Evolutionary conservation across 257 asterid genomes (phyloP), one percentile per base, ranked within the genome.

Genomic region (Buddleja alternifolia): DNA sequence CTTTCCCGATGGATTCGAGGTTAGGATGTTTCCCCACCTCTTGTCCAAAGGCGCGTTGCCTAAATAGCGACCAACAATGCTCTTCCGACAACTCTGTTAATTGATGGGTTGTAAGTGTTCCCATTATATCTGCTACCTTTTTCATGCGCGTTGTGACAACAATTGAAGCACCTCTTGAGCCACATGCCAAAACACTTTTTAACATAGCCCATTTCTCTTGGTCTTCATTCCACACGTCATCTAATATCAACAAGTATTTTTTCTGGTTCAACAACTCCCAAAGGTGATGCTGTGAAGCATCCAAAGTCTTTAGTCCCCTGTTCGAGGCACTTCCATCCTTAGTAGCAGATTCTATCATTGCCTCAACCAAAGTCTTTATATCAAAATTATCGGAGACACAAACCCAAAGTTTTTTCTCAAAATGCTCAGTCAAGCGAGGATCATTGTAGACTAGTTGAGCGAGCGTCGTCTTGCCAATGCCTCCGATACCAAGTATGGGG

Each of bases 171-270:
- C 80, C 82, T 8, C 4, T 20, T 3, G 77, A 66, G 19, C 84
- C 84, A 24, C 58, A 55, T 7, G 69, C 39, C 11, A 82, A 25
- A 2, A 60, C 32, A 21, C 10, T n/a, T 54, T 21, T 71, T 3
- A 79, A 14, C 9, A 4, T 41, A 17, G 8, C 10, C 88, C 85
- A 82, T 44, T 73, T 67, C 5, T 73, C 74, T 42, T 61, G 80
- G 7, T 76, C 32, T 0, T 70, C 78, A n/a, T 79, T 65, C 84
- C 83, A 81, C 0, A 81, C 81, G 72, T 81, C 83, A 57, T 78
- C 82, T 36, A 77, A 15, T 7, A 77, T 74, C 0, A 81, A 20
- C 52, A 82, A 66, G 24, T 69, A 78, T 8, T 53, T 69, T 46
- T 79, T 76, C 4, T 63, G 62, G 19, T 51, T 44, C 51, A 78